Base-by-base conservation (phyloP, 1,139 yeast genomes). In the Candida sojae region DNA sequence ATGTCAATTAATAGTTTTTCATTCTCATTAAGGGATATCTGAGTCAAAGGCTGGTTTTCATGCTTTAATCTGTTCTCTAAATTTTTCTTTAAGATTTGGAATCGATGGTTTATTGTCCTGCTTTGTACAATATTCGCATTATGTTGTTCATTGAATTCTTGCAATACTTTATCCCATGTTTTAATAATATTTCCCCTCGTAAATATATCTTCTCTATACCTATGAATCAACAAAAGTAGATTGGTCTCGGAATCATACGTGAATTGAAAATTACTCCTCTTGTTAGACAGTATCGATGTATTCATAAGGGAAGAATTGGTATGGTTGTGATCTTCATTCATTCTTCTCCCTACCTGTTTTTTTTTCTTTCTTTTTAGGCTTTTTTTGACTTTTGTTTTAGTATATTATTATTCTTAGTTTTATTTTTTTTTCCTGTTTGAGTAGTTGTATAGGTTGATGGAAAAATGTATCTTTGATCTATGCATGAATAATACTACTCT, bases 61-160 rank as follows among this genome's bases (percentile, higher is more conserved):
- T 50, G 59, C 10, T 56, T 42, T 33, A 63, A 48, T 43, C 64
- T 54, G 35, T 60, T 51, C 43, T 63, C 63, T 31, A 66, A 53
- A 51, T 67, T 66, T 45, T 57, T 59, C 11, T 63, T 57, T 11
- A 67, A 48, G 7, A 49, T 47, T 43, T 62, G 63, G 51, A 65
- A 67, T 29, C 71, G 56, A 42, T 66, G 67, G 45, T 61, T 66
- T 42, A 67, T 57, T 7, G 71, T 67, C 39, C 71, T 44, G n/a
- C 66, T 58, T 49, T 67, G 71, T 2, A 65, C 49, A 13, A 67
- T 61, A 13, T 53, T 55, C 32, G 65, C 46, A 28, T 58, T 49
- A 42, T 56, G 54, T 17, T 50, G 49, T 5, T 51, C 49, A 48
- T 67, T 67, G 47, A 66, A 67, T 42, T 63, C 62, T 17, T 50